A percentile compares a stretch with the other conserved stretches of the same genome.
These are phyloP conservation scores for Cytospora piceicola DNA, from an alignment of 2,329 filamentous ascomycete species.

Conservation along the genomic window DNA sequence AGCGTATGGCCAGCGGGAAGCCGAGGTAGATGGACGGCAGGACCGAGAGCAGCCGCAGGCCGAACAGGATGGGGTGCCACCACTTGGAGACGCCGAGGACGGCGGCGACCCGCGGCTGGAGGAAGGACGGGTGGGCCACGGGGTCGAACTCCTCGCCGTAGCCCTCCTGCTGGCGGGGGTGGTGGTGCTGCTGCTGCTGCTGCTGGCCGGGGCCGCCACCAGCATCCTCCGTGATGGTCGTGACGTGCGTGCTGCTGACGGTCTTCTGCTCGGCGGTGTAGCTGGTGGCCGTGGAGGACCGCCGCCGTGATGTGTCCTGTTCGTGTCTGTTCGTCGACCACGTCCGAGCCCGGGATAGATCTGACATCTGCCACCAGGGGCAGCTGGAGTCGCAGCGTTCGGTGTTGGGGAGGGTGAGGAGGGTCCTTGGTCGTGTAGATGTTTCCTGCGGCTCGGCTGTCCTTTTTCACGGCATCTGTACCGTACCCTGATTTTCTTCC, in stretches of 20 bases:
- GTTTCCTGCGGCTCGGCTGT: background rate
- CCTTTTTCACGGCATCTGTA: background rate
- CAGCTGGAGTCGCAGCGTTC: slow-evolving; percentile 1
- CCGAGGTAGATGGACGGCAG: slow-evolving; percentile 74
- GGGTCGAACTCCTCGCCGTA: slow-evolving; percentile 14
- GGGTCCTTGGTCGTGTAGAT: background rate
- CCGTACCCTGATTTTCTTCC: background rate
- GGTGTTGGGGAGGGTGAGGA: background rate
- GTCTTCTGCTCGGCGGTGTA: slow-evolving; percentile 15
- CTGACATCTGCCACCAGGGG: slow-evolving; percentile 25
- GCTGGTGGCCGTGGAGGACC: slow-evolving; percentile 17
- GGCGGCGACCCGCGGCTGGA: slow-evolving; percentile 79
- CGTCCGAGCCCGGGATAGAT: slow-evolving; percentile 27
- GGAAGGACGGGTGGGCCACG: slow-evolving; percentile 46
- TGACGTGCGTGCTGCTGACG: slow-evolving; percentile 18
- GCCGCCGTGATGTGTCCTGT: slow-evolving; percentile 12
- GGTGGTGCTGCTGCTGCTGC: background rate
- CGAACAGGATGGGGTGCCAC: slow-evolving; percentile 75
- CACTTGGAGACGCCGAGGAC: slow-evolving; percentile 72
- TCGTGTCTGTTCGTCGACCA: slow-evolving; percentile 30
- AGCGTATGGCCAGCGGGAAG: slow-evolving; percentile 68
- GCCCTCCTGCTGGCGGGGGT: background rate
- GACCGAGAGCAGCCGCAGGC: slow-evolving; percentile 73
- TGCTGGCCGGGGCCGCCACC: no score
- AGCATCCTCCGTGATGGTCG: slow-evolving; percentile 2